These are phyloP conservation scores for Colletotrichum incanum DNA, from an alignment of 2,329 filamentous ascomycete genomes.

Conservation along the genomic window DNA sequence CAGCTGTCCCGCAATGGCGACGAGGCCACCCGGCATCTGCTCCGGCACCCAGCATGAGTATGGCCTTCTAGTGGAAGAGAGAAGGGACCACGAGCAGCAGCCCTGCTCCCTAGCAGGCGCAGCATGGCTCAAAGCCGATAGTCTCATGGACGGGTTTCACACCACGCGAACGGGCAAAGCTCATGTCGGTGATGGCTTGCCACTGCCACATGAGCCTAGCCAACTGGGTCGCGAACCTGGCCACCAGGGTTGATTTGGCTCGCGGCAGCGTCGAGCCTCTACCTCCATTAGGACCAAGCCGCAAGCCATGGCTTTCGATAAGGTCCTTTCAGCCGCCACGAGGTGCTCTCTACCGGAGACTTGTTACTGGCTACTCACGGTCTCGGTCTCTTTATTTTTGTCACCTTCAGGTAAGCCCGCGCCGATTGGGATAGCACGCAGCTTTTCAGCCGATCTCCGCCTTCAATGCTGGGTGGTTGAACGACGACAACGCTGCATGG, in stretches of 20 bases:
- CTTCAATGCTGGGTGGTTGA: conserved; percentile 11
- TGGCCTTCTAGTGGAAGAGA: not conserved
- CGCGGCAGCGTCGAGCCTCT: conserved; percentile 9
- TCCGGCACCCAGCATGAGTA: not conserved
- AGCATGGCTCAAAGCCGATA: conserved; percentile 22
- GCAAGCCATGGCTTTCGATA: conserved; percentile 31
- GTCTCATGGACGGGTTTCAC: conserved; percentile 34
- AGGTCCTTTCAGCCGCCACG: conserved; percentile 19
- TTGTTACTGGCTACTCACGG: not conserved
- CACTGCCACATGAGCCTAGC: conserved; percentile 23
- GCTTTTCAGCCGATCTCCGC: conserved; percentile 15
- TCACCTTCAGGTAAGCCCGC: conserved; percentile 6
- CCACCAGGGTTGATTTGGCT: conserved; percentile 11
- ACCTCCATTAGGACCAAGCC: conserved; percentile 4
- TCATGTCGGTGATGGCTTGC: conserved; percentile 31
- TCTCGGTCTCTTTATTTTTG: conserved; percentile 34
- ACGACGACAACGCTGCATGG: conserved; percentile 17
- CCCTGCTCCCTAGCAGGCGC: conserved; percentile 9
- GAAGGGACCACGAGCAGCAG: conserved; percentile 9
- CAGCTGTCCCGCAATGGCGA: not conserved
- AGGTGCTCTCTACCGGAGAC: conserved; percentile 13
- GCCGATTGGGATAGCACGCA: conserved; percentile 3
- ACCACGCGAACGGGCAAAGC: conserved; percentile 29
- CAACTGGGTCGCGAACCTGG: conserved; percentile 7
- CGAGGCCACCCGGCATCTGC: not conserved